A percentile compares a stretch with the other conserved stretches of the same genome.
Conservation (phyloP, 495 filamentous ascomycete species). For the Echria macrotheca region DNA sequence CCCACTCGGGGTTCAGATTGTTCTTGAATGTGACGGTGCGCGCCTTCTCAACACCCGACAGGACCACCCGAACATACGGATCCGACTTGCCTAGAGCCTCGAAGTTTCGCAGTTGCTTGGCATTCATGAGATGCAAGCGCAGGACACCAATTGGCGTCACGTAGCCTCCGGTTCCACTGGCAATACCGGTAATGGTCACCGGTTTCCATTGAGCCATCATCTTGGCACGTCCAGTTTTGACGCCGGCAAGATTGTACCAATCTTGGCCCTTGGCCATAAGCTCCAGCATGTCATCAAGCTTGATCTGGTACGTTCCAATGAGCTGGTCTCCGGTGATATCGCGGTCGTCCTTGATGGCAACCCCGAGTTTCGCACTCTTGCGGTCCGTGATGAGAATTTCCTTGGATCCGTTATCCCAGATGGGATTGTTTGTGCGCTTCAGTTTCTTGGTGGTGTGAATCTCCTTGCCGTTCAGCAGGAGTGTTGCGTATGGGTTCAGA, state of each 20-base stretch:
- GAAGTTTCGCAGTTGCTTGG: constrained; percentile 77
- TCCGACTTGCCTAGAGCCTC: constrained; percentile 97
- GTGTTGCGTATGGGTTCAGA: constrained; percentile 82
- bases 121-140: constrained; percentile 85
- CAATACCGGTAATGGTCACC: constrained; percentile 69
- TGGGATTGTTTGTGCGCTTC: constrained; percentile 93
- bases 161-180: constrained; percentile 79
- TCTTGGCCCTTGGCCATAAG: constrained; percentile 88
- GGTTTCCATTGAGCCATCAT: constrained; percentile 92
- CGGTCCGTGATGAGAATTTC: constrained; percentile 91
- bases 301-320: constrained; percentile 88
- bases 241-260: constrained; percentile 86
- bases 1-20: constrained; percentile 92
- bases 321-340: constrained; percentile 78
- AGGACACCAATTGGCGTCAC: constrained; percentile 89
- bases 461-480: constrained; percentile 85
- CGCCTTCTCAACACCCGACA: constrained; percentile 83
- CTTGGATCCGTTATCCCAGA: constrained; percentile 85
- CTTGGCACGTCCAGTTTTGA: constrained; percentile 79
- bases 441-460: constrained; percentile 79
- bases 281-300: constrained; percentile 85
- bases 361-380: constrained; percentile 78
- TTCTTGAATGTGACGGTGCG: constrained; percentile 94
- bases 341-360: constrained; percentile 92
- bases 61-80: constrained; percentile 80